Base-by-base conservation (phyloP, 202 grass and related monocot genomes). In the Carex sylvatica region DNA sequence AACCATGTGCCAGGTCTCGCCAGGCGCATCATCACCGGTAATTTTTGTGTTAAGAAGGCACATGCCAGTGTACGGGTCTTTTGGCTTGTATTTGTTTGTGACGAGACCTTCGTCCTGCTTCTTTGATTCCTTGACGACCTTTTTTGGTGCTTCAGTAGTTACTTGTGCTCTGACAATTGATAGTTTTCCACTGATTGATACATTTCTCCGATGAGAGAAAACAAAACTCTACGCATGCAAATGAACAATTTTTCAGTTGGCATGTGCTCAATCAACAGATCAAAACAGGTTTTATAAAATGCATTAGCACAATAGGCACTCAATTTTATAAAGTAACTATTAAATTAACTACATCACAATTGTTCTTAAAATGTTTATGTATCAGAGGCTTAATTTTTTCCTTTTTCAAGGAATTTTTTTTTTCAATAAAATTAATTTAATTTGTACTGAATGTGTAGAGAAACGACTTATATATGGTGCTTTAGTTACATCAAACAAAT, bases 1-100 rank as follows among this genome's bases (percentile, higher is more conserved):
- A 53, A 98, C 90, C 95, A 98, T 98, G 89, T 98, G 95, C 92
- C 92, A 98, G 2, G 95, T 98, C 87, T 98, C 95, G 12, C 95
- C 95, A 13, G 95, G 95, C 3, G 92, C 95, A 12, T 89, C 69
- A 72, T 98, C 95, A 54, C 92, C 95, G 65, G 95, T 98, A 89
- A 98, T 91, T 74, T 92, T 91, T 33, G 89, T 95, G 90, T 98
- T 98, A 77, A 91, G 85, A 13, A 98, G 87, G 91, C 95, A 98
- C 15, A 80, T 79, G 2, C 92, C 91, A 3, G 73, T n/a, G 87
- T 95, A 98, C 0, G 95, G 95, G 6, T 98, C 92, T 87, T 93
- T 95, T 72, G 95, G 95, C 76, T 62, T 87, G 89, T 82, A 98
- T 81, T 75, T 90, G 89, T 98, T 98, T 61, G 87, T 87, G 1